phyloP scores from a whole-genome alignment of 352 stramenopile genomes.

The Chrysophaeum taylorii region DNA sequence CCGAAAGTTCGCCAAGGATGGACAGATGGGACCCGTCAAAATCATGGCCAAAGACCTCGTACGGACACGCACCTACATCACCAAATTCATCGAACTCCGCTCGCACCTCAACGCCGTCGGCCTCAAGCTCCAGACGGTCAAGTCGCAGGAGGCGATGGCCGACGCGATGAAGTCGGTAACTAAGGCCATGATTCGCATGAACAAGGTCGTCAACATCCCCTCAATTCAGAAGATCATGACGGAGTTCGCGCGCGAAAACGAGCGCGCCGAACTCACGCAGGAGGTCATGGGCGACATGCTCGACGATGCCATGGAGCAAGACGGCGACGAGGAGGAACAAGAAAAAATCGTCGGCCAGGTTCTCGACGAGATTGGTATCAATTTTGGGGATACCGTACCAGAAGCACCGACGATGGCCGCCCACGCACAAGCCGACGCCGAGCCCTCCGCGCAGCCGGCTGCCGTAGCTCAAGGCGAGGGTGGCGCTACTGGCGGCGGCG shows the following conservation, averaged over 20 bases:
- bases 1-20: slow-evolving; percentile 89
- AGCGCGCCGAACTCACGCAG: slow-evolving; percentile 92
- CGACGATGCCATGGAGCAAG: slow-evolving; percentile 87
- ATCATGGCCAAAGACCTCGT: slow-evolving; percentile 83
- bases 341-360: slow-evolving; percentile 89
- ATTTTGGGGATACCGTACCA: slow-evolving; percentile 76
- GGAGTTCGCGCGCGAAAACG: slow-evolving; percentile 93
- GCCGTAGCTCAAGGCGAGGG: slow-evolving; percentile 35
- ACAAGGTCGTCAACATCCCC: slow-evolving; percentile 75
- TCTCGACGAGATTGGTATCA: slow-evolving; percentile 90
- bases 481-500: slow-evolving; percentile 27
- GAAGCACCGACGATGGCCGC: slow-evolving; percentile 57
- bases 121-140: slow-evolving; percentile 87
- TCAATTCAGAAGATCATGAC: slow-evolving; percentile 94
- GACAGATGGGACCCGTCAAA: slow-evolving; percentile 88
- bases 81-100: slow-evolving; percentile 95
- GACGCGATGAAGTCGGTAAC: slow-evolving; percentile 78
- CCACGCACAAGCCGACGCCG: slow-evolving; percentile 31
- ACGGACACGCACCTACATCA: slow-evolving; percentile 85
- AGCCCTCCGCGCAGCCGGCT: slow-evolving; percentile 41
- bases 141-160: slow-evolving; percentile 89
- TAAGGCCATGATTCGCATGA: slow-evolving; percentile 64
- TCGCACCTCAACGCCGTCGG: slow-evolving; percentile 87
- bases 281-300: slow-evolving; percentile 95
- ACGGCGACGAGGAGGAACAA: slow-evolving; percentile 87